phyloP scores from a whole-genome alignment of 306 rosid species.

The Luffa aegyptiaca region DNA sequence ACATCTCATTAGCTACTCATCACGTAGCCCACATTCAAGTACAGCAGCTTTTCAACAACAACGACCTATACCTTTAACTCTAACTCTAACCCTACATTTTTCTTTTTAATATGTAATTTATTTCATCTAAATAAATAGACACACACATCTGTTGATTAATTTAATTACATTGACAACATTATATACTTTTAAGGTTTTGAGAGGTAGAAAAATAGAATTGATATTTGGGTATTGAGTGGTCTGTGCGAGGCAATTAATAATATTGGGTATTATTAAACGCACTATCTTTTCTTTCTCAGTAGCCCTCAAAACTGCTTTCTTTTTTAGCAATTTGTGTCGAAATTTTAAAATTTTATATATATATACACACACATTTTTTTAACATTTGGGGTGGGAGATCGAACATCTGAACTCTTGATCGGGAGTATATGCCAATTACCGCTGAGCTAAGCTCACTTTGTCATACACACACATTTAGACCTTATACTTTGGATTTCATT shows the following conservation, averaged over 20 bases:
- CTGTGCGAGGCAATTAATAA: not conserved
- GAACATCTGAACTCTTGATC: too few species aligned
- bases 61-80: not conserved
- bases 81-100: not conserved
- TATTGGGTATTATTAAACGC: not conserved
- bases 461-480: too few species aligned
- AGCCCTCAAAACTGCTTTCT: conserved; percentile 4
- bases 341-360: not conserved
- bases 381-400: too few species aligned
- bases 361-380: too few species aligned
- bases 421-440: too few species aligned
- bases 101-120: not conserved
- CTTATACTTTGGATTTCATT: too few species aligned
- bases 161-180: too few species aligned
- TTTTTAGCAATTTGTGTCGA: not conserved
- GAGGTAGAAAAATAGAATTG: too few species aligned
- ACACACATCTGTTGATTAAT: too few species aligned
- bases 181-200: too few species aligned
- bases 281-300: not conserved
- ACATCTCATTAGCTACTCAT: conserved; percentile 1
- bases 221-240: not conserved
- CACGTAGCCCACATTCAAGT: conserved; percentile 3
- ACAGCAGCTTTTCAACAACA: not conserved
- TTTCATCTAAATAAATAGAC: not conserved
- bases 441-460: too few species aligned